A percentile compares a stretch with the other conserved stretches of the same genome.
Conservation (phyloP, 352 stramenopile species). For the Pythium aquatile region DNA sequence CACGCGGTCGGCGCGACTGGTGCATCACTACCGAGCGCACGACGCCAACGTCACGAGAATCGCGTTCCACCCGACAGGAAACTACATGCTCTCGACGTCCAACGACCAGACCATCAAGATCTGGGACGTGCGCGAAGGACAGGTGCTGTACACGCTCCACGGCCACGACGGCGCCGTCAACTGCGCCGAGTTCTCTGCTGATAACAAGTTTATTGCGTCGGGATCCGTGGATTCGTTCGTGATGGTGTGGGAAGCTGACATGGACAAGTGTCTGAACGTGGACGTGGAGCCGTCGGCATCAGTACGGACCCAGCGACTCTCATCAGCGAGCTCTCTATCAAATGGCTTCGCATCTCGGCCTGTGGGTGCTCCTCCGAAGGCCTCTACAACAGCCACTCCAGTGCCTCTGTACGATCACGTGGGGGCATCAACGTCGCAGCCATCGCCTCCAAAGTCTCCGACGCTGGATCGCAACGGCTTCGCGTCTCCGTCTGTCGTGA, state of each 20-base stretch:
- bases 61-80: slow-evolving; percentile 88
- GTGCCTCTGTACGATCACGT: neutral
- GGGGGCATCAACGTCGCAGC: neutral
- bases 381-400: neutral
- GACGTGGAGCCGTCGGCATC: slow-evolving; percentile 27
- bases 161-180: slow-evolving; percentile 80
- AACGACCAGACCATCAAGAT: slow-evolving; percentile 89
- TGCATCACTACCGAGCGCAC: slow-evolving; percentile 93
- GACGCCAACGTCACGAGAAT: slow-evolving; percentile 74
- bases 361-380: neutral
- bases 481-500: slow-evolving; percentile 15
- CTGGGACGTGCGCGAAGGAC: slow-evolving; percentile 92
- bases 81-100: slow-evolving; percentile 90
- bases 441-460: slow-evolving; percentile 8
- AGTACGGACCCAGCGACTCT: neutral
- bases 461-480: slow-evolving; percentile 6
- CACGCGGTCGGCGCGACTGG: slow-evolving; percentile 63
- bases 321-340: neutral
- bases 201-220: slow-evolving; percentile 66
- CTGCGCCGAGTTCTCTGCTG: slow-evolving; percentile 64
- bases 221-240: slow-evolving; percentile 77
- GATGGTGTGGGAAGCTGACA: slow-evolving; percentile 83
- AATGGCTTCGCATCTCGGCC: neutral
- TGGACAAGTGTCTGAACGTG: slow-evolving; percentile 74
- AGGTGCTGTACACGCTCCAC: slow-evolving; percentile 92